phyloP scores from a whole-genome alignment of 306 rosid species.

The Cucumis sativus region DNA sequence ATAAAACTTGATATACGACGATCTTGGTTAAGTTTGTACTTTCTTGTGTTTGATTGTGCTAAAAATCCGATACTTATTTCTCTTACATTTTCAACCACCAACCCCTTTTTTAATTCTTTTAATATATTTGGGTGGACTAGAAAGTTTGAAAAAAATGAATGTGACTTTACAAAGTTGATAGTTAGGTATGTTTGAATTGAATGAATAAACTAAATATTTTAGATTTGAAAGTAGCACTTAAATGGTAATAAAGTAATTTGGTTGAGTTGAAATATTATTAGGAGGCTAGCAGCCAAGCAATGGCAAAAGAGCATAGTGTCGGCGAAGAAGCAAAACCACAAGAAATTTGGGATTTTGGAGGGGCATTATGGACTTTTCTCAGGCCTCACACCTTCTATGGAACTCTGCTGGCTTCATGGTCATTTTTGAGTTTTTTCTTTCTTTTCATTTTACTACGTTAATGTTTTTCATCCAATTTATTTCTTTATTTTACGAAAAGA shows the following conservation, averaged over 20 bases:
- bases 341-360: slow-evolving; percentile 39
- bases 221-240: not conserved
- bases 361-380: slow-evolving; percentile 91
- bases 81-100: not conserved
- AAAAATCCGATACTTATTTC: not conserved
- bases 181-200: not conserved
- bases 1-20: no score
- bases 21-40: no score
- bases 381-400: slow-evolving; percentile 95
- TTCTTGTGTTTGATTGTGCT: no score
- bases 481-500: no score
- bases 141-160: not conserved
- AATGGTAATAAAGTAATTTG: not conserved
- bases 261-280: not conserved
- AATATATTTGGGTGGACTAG: not conserved
- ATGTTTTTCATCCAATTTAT: no score
- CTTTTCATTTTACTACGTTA: not conserved
- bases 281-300: not conserved
- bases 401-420: slow-evolving; percentile 42
- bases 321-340: not conserved
- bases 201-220: not conserved
- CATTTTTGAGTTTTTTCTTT: not conserved
- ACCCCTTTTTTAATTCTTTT: not conserved
- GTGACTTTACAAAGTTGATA: not conserved
- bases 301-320: not conserved